Evolutionary conservation across 108 stramenopile species (phyloP).

Genomic region (Epithemia pelagica): DNA sequence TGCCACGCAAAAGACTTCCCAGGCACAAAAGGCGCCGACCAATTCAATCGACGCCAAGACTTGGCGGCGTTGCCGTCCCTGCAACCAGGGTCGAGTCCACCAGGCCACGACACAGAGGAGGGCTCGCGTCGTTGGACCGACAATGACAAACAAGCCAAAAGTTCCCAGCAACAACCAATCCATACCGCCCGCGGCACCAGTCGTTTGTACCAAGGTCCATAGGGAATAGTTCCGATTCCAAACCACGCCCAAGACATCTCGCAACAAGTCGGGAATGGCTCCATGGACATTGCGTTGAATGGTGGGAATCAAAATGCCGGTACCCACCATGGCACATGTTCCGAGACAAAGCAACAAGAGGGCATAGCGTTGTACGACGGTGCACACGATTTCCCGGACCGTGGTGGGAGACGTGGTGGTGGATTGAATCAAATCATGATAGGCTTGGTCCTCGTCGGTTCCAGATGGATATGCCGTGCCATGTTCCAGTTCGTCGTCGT

Average conservation of each 20-base stretch:
- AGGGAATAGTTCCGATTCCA: conserved; percentile 66
- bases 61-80: not conserved
- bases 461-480: not conserved
- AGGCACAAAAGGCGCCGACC: conserved; percentile 77
- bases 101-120: conserved; percentile 19
- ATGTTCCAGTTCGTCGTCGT: not conserved
- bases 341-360: conserved; percentile 15
- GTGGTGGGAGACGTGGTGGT: not conserved
- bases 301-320: conserved; percentile 49
- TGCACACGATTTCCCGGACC: not conserved
- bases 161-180: conserved; percentile 77
- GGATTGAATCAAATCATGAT: not conserved
- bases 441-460: not conserved
- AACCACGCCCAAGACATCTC: conserved; percentile 67
- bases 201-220: conserved; percentile 54
- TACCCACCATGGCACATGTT: conserved; percentile 29
- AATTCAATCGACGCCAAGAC: conserved; percentile 41
- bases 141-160: conserved; percentile 58
- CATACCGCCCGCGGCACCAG: conserved; percentile 77
- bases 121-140: conserved; percentile 35
- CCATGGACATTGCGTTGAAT: conserved; percentile 76
- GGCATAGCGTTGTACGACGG: conserved; percentile 4
- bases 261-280: conserved; percentile 58
- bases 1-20: conserved; percentile 79
- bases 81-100: not conserved